Conservation (phyloP, 2,329 filamentous ascomycete genomes). For the Achaetomium macrosporum region DNA sequence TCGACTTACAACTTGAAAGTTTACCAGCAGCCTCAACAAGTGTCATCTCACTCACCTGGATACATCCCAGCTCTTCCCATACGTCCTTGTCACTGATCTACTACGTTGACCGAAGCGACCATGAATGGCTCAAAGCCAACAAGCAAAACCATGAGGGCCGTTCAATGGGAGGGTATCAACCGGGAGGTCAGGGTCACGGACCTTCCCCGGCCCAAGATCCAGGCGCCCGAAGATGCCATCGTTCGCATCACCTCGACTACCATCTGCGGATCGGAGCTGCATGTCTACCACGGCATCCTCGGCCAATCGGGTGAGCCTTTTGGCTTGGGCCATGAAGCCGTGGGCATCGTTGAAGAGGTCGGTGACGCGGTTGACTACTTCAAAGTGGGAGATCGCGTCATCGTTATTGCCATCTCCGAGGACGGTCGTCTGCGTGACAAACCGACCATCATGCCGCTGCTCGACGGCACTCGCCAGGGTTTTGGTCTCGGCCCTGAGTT, state of each 20-base stretch:
- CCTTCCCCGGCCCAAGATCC: not conserved
- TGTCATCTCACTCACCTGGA: too few species aligned
- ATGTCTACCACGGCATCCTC: slow-evolving; percentile 3
- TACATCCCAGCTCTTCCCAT: too few species aligned
- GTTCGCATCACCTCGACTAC: not conserved
- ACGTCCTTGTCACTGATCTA: too few species aligned
- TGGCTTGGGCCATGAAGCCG: slow-evolving; percentile 2
- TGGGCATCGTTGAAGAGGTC: slow-evolving; percentile 1
- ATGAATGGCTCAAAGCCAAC: not conserved
- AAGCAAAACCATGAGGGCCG: slow-evolving; percentile 1
- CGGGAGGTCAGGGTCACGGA: not conserved
- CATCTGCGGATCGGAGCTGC: slow-evolving; percentile 5
- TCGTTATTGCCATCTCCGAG: not conserved
- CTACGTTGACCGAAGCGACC: too few species aligned
- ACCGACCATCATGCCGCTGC: too few species aligned
- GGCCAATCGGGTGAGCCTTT: not conserved
- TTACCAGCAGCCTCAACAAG: too few species aligned
- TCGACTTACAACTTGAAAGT: too few species aligned
- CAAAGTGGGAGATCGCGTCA: not conserved
- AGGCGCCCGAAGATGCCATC: not conserved
- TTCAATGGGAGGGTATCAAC: slow-evolving; percentile 2
- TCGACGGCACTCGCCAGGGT: not conserved
- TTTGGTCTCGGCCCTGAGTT: not conserved
- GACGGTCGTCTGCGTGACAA: not conserved
- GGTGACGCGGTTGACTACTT: not conserved